Percentiles rank a stretch among this genome's conserved stretches.
phyloP scores from a whole-genome alignment of 495 filamentous ascomycete species.

The Hypoxylon intermedium region DNA sequence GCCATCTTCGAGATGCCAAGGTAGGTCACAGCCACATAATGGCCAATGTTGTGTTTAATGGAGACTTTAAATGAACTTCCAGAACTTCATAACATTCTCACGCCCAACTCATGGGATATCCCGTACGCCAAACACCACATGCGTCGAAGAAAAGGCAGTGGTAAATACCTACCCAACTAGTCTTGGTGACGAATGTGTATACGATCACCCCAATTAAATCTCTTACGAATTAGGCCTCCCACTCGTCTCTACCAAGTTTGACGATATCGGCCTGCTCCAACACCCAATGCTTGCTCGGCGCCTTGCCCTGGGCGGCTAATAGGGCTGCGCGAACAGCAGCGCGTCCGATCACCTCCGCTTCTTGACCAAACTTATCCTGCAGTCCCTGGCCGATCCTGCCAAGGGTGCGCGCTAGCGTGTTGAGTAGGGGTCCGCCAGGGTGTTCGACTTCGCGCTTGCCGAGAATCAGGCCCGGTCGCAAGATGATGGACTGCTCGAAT shows the following conservation, averaged over 20 bases:
- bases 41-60: no score
- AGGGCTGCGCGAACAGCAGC: slow-evolving; percentile 70
- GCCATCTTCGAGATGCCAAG: no score
- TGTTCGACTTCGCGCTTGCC: slow-evolving; percentile 69
- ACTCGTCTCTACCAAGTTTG: slow-evolving; percentile 54
- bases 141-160: neutral
- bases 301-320: slow-evolving; percentile 54
- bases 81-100: no score
- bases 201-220: neutral
- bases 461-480: slow-evolving; percentile 78
- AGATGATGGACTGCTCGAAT: slow-evolving; percentile 76
- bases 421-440: slow-evolving; percentile 54
- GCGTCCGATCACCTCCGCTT: slow-evolving; percentile 71
- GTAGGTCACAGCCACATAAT: no score
- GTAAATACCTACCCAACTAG: neutral
- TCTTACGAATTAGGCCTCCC: slow-evolving; percentile 34
- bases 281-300: slow-evolving; percentile 57
- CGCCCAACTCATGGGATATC: neutral
- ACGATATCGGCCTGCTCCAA: slow-evolving; percentile 57
- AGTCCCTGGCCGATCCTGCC: slow-evolving; percentile 53
- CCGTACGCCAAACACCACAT: slow-evolving; percentile 14
- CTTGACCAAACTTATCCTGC: slow-evolving; percentile 75
- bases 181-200: neutral
- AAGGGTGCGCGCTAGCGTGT: slow-evolving; percentile 59
- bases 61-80: no score